Percentiles rank a stretch among this genome's conserved stretches.
phyloP scores from a whole-genome alignment of 495 filamentous ascomycete genomes.

The Tuber melanosporum region DNA sequence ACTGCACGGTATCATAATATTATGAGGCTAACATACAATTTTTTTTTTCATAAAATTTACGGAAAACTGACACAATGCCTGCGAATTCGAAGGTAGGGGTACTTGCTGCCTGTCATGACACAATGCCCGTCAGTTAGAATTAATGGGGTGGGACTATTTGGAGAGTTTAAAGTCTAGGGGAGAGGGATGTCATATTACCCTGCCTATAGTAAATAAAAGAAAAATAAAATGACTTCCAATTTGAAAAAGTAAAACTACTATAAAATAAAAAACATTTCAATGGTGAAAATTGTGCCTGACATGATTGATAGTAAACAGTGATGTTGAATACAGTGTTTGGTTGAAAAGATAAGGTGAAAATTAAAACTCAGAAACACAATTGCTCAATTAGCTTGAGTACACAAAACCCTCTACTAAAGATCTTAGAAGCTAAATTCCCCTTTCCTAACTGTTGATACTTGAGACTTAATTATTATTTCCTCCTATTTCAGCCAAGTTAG shows the following conservation, averaged over 20 bases:
- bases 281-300: neutral
- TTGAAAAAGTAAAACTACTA: neutral
- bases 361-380: too few species aligned
- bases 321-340: too few species aligned
- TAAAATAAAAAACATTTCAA: neutral
- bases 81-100: neutral
- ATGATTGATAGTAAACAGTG: too few species aligned
- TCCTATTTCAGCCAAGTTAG: too few species aligned
- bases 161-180: neutral
- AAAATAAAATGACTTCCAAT: neutral
- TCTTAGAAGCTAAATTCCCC: neutral
- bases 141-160: neutral
- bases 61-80: neutral
- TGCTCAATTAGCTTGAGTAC: too few species aligned
- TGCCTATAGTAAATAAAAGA: neutral
- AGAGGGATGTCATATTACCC: neutral
- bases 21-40: too few species aligned
- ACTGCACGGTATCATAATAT: too few species aligned
- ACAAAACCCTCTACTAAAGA: too few species aligned
- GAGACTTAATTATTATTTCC: too few species aligned
- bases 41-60: too few species aligned
- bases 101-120: neutral
- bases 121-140: neutral
- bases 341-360: too few species aligned
- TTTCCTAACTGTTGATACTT: too few species aligned